phyloP scores from a whole-genome alignment of 306 rosid genomes.

The Castanea mollissima region DNA sequence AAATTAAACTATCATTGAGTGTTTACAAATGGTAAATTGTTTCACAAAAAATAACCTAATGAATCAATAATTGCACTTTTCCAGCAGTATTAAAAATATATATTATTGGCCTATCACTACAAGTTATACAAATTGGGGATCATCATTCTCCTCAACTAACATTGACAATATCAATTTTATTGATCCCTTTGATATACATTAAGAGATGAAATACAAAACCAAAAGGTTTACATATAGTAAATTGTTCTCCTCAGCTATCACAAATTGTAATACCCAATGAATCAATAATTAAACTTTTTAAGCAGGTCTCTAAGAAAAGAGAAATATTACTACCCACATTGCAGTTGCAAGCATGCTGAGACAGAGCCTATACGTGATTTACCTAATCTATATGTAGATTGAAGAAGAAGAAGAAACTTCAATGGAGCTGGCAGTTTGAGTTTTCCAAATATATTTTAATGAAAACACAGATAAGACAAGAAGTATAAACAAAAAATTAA shows the following conservation, averaged over 20 bases:
- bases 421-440: background rate
- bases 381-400: background rate
- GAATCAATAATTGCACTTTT: no score
- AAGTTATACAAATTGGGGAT: background rate
- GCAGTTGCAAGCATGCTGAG: background rate
- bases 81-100: no score
- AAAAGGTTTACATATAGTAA: no score
- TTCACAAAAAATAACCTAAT: no score
- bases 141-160: slow-evolving; percentile 55
- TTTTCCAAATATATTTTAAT: background rate
- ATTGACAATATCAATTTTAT: slow-evolving; percentile 63
- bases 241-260: no score
- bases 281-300: no score
- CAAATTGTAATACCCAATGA: no score
- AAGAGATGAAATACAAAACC: no score
- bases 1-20: no score
- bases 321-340: background rate
- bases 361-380: no score
- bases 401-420: background rate
- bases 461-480: slow-evolving; percentile 27
- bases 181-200: slow-evolving; percentile 39
- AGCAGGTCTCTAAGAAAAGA: background rate
- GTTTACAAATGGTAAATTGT: background rate
- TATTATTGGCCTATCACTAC: no score
- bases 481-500: slow-evolving; percentile 30